Base-by-base conservation (phyloP, 306 rosid genomes). In the Cicer chorassanicum region DNA sequence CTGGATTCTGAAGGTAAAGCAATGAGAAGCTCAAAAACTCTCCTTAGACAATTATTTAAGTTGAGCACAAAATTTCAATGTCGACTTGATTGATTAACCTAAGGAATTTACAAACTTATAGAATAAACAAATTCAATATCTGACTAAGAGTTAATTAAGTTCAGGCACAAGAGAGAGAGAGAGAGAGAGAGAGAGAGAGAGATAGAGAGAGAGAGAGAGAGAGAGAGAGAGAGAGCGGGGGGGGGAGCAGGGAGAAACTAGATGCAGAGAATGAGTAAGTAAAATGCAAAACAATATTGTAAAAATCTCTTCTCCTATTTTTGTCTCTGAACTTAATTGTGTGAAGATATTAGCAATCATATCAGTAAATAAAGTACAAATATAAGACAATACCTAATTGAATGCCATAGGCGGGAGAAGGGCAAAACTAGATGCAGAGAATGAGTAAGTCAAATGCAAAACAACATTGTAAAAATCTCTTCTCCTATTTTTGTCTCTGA, bases 261-360 rank as follows among this genome's bases (percentile, higher is more conserved):
- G 5, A 29, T 29, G 36, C 36, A 29, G 36, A 29, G 36, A 29
- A 29, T 48, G 54, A 12, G 5, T 48, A 48, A 3, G 38, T 16
- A 12, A 70, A 68, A 38, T 44, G 64, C 40, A 54, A 76, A 74
- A 4, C 29, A 67, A 65, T 42, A 65, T 41, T 14, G 7, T 16
- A 24, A 51, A 14, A 5, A 63, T 51, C 48, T 41, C 53, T 64
- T 64, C 38, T 44, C 43, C 59, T 7, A 38, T 34, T 43, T 59
- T 39, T 36, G 72, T 34, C 9, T 60, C 41, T 19, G 50, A 64
- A 83, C 78, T 54, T 42, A 13, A 4, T 65, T 45, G 48, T 49
- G 48, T 8, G 4, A 56, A 21, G 63, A 45, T 60, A 72, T 42
- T 64, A 53, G 68, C 38, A 29, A 29, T 29, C 36, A 29, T 29